These are phyloP conservation scores for Xylaria sp. DNA, from an alignment of 2,329 filamentous ascomycete genomes.

Conservation along the genomic window DNA sequence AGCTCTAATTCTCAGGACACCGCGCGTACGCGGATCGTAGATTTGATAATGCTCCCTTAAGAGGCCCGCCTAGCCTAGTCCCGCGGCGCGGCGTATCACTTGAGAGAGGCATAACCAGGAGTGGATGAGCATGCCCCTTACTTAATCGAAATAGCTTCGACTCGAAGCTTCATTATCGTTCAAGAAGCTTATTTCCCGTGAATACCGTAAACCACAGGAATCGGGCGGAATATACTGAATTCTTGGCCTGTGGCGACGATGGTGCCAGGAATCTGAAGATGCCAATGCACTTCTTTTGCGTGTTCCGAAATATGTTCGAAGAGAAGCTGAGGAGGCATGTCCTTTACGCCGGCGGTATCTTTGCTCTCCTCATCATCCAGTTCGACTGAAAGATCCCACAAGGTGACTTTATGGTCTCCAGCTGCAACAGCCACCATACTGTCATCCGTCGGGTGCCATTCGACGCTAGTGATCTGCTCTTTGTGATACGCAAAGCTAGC, in stretches of 20 bases:
- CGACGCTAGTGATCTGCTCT: constrained; percentile 93
- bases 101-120: not conserved
- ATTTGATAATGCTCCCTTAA: not conserved
- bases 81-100: not conserved
- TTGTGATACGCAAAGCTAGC: constrained; percentile 95
- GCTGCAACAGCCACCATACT: constrained; percentile 93
- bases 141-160: not conserved
- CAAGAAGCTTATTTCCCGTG: constrained; percentile 44
- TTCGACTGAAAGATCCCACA: constrained; percentile 98
- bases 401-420: constrained; percentile 91
- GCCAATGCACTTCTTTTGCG: constrained; percentile 97
- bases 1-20: too few species aligned
- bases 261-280: constrained; percentile 91
- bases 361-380: constrained; percentile 96
- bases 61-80: not conserved
- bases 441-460: constrained; percentile 98
- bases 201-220: constrained; percentile 72
- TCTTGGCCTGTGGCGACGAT: constrained; percentile 90
- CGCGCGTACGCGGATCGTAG: not conserved
- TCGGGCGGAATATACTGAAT: constrained; percentile 88
- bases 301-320: constrained; percentile 97
- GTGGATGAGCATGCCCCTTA: not conserved
- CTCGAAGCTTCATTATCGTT: not conserved
- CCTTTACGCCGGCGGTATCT: constrained; percentile 85
- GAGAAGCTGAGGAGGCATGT: constrained; percentile 91